phyloP scores from a whole-genome alignment of 2,329 filamentous ascomycete species.

The Sclerotiophoma versabilis region DNA sequence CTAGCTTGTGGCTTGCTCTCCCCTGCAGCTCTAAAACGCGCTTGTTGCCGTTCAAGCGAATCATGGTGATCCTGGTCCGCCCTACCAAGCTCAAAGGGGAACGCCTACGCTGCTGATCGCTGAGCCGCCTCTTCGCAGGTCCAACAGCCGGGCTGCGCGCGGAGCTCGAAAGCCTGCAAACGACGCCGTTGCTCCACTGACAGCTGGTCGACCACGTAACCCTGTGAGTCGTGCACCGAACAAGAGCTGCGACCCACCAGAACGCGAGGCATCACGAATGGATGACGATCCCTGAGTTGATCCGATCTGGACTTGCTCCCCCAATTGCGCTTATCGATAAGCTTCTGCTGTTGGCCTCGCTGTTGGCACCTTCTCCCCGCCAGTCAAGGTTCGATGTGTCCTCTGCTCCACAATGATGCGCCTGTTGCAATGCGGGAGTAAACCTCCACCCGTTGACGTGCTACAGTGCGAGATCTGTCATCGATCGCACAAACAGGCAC shows the following conservation, averaged over 20 bases:
- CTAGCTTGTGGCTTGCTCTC: slow-evolving; percentile 16
- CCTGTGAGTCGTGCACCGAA: background rate
- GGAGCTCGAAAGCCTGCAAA: slow-evolving; percentile 8
- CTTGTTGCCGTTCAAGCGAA: slow-evolving; percentile 27
- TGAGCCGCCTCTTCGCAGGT: slow-evolving; percentile 10
- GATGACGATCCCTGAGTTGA: slow-evolving; percentile 29
- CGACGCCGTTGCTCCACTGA: slow-evolving; percentile 7
- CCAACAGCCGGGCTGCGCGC: slow-evolving; percentile 14
- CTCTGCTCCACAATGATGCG: slow-evolving; percentile 17
- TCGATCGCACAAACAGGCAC: slow-evolving; percentile 1
- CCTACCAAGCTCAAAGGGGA: slow-evolving; percentile 16
- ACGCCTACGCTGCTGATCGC: slow-evolving; percentile 14
- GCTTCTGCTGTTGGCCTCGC: slow-evolving; percentile 9
- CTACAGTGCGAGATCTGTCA: slow-evolving; percentile 7
- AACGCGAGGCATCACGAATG: slow-evolving; percentile 5
- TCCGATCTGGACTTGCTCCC: slow-evolving; percentile 32
- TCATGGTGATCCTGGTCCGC: slow-evolving; percentile 24
- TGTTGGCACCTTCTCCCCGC: slow-evolving; percentile 14
- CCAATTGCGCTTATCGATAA: slow-evolving; percentile 27
- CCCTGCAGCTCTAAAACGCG: slow-evolving; percentile 16
- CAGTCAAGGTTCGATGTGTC: slow-evolving; percentile 10
- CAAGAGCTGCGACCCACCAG: background rate
- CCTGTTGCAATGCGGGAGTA: slow-evolving; percentile 5
- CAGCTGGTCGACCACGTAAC: slow-evolving; percentile 7
- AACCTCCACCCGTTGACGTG: slow-evolving; percentile 6